phyloP scores from a whole-genome alignment of 1,284 basidiomycete genomes.

The Puccinia triticina region DNA sequence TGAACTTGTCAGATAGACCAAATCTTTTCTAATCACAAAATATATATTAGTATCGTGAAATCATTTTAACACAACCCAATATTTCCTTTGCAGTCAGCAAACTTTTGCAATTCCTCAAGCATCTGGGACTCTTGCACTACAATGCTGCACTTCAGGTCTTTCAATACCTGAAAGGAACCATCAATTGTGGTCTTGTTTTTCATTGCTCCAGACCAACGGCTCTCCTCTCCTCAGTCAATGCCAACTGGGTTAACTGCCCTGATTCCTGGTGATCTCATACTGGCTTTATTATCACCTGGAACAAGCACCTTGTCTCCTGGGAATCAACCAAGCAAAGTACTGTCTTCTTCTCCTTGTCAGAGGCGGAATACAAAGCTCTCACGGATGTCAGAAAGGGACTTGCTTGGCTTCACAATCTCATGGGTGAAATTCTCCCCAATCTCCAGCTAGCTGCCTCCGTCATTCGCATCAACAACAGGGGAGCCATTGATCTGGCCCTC shows the following conservation, averaged over 20 bases:
- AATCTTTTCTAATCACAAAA: too few relatives aligned
- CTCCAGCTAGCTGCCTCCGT: not conserved
- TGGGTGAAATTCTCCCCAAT: not conserved
- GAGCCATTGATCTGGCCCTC: not conserved
- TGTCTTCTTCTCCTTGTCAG: not conserved
- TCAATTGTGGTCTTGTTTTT: too few relatives aligned
- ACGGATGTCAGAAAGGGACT: not conserved
- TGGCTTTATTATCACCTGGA: not conserved
- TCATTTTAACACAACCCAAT: too few relatives aligned
- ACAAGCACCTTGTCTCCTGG: not conserved
- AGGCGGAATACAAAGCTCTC: not conserved
- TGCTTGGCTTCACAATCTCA: not conserved
- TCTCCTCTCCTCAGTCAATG: not conserved
- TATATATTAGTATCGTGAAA: too few relatives aligned
- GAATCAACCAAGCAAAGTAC: constrained; percentile 15
- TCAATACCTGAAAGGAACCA: not conserved
- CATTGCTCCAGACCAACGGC: too few relatives aligned
- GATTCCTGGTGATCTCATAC: not conserved
- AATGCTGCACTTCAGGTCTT: not conserved
- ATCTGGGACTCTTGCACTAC: not conserved
- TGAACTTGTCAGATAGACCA: too few relatives aligned
- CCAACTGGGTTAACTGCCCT: not conserved
- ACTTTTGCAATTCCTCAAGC: not conserved
- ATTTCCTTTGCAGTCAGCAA: not conserved
- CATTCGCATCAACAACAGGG: not conserved